Conservation (phyloP, 2,329 filamentous ascomycete species). For the Orbilia brochopaga region DNA sequence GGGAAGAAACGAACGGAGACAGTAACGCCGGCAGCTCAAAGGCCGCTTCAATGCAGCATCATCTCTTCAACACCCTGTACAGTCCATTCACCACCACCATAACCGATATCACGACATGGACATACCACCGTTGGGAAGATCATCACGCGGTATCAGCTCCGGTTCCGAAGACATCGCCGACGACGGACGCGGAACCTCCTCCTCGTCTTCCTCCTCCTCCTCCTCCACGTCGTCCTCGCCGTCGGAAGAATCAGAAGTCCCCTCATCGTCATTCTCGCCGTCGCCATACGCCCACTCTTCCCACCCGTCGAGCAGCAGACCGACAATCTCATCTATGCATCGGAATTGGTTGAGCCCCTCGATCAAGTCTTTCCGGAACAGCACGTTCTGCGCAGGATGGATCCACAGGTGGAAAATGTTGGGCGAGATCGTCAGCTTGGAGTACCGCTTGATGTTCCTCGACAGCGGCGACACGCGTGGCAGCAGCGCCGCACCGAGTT, state of each 20-base stretch:
- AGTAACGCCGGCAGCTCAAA: constrained; percentile 4
- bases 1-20: not conserved
- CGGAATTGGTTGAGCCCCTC: constrained; percentile 42
- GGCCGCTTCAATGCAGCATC: not conserved
- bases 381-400: constrained; percentile 43
- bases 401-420: constrained; percentile 50
- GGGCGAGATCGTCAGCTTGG: constrained; percentile 41
- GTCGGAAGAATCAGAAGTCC: not conserved
- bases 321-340: constrained; percentile 47
- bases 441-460: constrained; percentile 35
- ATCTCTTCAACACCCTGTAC: not conserved
- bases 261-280: constrained; percentile 2
- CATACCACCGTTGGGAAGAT: too few relatives aligned
- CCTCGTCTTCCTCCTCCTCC: not conserved
- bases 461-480: constrained; percentile 29
- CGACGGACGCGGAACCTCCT: not conserved
- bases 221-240: constrained; percentile 22
- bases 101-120: too few relatives aligned
- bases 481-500: constrained; percentile 22
- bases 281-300: constrained; percentile 43
- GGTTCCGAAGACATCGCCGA: not conserved
- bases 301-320: constrained; percentile 35
- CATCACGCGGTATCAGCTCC: not conserved
- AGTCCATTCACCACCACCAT: not conserved
- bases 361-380: constrained; percentile 44